Evolutionary conservation across 305 asterid genomes (phyloP).

Genomic region (Solanum chacoense): DNA sequence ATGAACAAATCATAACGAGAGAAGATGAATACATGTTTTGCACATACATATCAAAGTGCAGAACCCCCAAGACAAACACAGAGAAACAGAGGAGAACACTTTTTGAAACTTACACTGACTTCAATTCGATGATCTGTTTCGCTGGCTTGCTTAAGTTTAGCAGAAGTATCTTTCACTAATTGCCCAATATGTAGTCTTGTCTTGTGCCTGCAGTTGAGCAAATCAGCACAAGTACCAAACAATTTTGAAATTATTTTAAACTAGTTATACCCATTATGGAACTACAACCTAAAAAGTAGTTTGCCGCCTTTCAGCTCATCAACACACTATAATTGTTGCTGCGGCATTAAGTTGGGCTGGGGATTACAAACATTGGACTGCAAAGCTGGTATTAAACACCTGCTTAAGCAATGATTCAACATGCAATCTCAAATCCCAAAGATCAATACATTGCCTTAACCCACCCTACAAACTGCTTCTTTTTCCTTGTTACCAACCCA

Average conservation of each 20-base stretch:
- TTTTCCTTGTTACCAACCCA: neutral
- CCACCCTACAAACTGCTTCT: neutral
- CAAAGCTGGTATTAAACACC: neutral
- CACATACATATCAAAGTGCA: neutral
- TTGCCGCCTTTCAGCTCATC: neutral
- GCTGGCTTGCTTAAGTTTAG: slow-evolving; percentile 43
- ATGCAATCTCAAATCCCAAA: neutral
- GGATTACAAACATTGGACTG: neutral
- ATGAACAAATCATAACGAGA: neutral
- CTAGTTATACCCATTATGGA: neutral
- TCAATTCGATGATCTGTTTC: slow-evolving; percentile 26
- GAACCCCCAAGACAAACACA: neutral
- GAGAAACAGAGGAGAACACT: neutral
- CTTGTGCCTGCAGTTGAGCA: slow-evolving; percentile 24
- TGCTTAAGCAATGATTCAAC: neutral
- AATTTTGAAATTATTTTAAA: neutral
- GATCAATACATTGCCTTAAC: neutral
- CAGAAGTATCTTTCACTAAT: slow-evolving; percentile 49
- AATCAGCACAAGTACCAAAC: neutral
- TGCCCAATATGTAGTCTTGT: slow-evolving; percentile 43
- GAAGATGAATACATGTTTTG: neutral
- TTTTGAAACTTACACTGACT: slow-evolving; percentile 31
- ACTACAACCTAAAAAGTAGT: neutral
- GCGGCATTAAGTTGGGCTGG: neutral
- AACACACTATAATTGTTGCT: neutral